These are phyloP conservation scores for Dothistroma pini DNA, from an alignment of 2,329 filamentous ascomycete genomes.

Conservation along the genomic window DNA sequence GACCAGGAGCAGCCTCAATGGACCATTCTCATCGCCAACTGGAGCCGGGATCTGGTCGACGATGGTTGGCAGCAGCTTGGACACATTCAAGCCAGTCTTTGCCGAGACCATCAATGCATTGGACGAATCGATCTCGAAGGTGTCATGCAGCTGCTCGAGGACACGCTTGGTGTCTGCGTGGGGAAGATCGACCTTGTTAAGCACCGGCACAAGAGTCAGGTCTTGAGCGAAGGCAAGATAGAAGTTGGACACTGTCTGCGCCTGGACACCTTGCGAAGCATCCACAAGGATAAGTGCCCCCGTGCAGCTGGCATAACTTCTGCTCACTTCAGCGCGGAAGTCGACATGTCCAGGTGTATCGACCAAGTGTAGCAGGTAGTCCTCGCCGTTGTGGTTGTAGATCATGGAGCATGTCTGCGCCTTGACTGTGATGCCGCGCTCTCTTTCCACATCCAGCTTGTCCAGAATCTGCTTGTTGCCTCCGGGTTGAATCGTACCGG, in stretches of 20 bases:
- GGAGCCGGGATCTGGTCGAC: conserved; percentile 82
- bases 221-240: conserved; percentile 94
- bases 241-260: conserved; percentile 98
- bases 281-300: conserved; percentile 90
- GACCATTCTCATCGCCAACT: conserved; percentile 65
- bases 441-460: conserved; percentile 93
- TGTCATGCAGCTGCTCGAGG: conserved; percentile 76
- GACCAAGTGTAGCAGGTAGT: conserved; percentile 92
- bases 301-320: conserved; percentile 93
- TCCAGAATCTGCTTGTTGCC: conserved; percentile 94
- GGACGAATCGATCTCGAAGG: conserved; percentile 80
- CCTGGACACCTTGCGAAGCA: conserved; percentile 93
- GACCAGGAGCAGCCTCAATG: conserved; percentile 80
- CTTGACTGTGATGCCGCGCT: conserved; percentile 97
- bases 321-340: conserved; percentile 91
- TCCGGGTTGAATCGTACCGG: conserved; percentile 83
- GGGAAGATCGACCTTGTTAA: conserved; percentile 95
- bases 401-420: conserved; percentile 99
- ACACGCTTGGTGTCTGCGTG: conserved; percentile 84
- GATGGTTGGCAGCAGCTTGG: conserved; percentile 75
- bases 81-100: conserved; percentile 88
- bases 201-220: conserved; percentile 78
- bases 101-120: conserved; percentile 78
- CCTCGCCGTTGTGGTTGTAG: conserved; percentile 77
- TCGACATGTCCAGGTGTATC: conserved; percentile 98